Base-by-base conservation (phyloP, 2,329 filamentous ascomycete species). In the Trichoderma endophyticum region DNA sequence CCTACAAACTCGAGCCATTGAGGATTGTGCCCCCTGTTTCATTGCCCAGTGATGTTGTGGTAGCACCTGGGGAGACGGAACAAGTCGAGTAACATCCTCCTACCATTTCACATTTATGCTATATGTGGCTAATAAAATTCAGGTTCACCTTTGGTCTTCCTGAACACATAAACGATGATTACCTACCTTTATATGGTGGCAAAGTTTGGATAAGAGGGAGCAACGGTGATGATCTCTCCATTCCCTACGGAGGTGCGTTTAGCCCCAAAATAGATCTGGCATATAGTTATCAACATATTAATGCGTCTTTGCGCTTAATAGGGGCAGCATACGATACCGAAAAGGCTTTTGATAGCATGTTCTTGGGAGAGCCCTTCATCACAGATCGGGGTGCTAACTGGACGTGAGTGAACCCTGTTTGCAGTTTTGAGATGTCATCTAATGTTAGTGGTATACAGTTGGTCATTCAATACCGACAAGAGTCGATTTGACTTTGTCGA, bases 151-250 rank as follows among this genome's bases (percentile, higher is more conserved):
- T 82, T 70, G 73, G 71, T 7, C 74, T 77, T 11, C 80, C 80
- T 1, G 72, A 78, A 3, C 61, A 36, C 18, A 73, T 80, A 21
- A 72, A 78, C 28, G 80, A 82, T 21, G 77, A 81, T 28, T 76
- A 77, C 56, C 75, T 86, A 57, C 84, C 83, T 0, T 73, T 85
- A 5, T 85, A 86, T 72, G 80, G 82, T 51, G 84, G 84, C 24
- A 85, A 85, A 73, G 77, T 86, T 26, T 78, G 81, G 70, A 75
- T 86, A 24, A 77, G 77, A 5, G 81, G 81, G n/a, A 78, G 79
- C 57, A 82, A 82, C 43, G 80, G 80, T 8, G 84, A 85, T 69
- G 74, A 78, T 14, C 76, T 85, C 2, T 80, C 80, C 8, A 79
- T 86, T 24, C 83, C 83, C 1, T 86, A 86, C 62, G 80, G 79